A percentile compares a stretch with the other conserved stretches of the same genome.
Conservation (phyloP, 176 grass and related monocot species). For the Zoysia pacifica region DNA sequence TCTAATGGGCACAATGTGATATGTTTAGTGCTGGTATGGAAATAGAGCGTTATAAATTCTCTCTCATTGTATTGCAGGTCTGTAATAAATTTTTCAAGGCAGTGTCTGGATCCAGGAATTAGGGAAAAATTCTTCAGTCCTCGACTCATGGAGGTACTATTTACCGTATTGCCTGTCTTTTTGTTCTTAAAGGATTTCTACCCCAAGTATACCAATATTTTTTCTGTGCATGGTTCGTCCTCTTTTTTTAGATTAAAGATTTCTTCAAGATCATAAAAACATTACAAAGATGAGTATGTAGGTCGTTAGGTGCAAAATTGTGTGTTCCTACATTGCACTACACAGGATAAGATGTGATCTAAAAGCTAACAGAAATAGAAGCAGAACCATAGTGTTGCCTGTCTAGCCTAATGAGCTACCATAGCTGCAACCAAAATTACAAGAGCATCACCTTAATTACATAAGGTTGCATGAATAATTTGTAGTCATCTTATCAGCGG, state of each 20-base stretch:
- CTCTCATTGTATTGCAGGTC: slow-evolving; percentile 64
- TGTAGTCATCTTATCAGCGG: background rate
- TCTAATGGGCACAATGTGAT: background rate
- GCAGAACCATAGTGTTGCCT: background rate
- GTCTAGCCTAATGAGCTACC: background rate
- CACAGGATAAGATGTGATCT: background rate
- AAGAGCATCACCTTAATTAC: background rate
- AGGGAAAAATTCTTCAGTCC: slow-evolving; percentile 92
- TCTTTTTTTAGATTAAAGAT: background rate
- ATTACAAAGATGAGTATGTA: background rate
- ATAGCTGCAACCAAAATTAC: background rate
- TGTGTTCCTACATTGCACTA: background rate
- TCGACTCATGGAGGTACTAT: slow-evolving; percentile 87
- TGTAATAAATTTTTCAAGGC: slow-evolving; percentile 85
- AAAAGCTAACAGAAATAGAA: background rate
- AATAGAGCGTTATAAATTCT: slow-evolving; percentile 14
- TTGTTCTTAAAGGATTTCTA: background rate
- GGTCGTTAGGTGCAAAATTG: background rate
- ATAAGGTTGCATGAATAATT: background rate
- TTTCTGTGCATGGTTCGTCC: background rate
- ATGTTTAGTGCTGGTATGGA: slow-evolving; percentile 4
- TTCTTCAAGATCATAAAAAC: background rate
- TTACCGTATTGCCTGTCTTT: slow-evolving; percentile 2
- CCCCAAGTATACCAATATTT: slow-evolving; percentile 26
- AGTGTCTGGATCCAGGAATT: slow-evolving; percentile 82